Base-by-base conservation (phyloP, 2,329 filamentous ascomycete genomes). In the Mycosphaerella arachidis region DNA sequence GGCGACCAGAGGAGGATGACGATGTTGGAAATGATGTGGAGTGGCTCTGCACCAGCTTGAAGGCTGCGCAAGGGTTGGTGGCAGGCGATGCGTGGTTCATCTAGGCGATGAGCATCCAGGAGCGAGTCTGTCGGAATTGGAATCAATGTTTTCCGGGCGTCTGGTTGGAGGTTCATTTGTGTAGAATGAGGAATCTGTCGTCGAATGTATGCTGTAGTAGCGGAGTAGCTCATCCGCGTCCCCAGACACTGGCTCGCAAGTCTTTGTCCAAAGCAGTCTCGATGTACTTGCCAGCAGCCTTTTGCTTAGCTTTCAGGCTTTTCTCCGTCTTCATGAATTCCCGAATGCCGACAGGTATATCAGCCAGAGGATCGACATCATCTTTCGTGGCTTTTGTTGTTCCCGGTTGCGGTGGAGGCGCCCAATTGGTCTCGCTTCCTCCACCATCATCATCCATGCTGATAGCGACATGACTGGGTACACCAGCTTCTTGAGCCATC, bases 281-380 rank as follows among this genome's bases (percentile, higher is more conserved):
- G 4, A 60, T 40, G 27, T 61, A 43, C 43, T 63, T 61, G 16
- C 64, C 64, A 20, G 58, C 45, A 37, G 61, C 57, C 27, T 50
- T 61, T 35, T 92, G 90, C 74, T 85, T 88, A 74, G 90, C 82
- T 75, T 91, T 93, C 62, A 99, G 75, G 74, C 81, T 88, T 82
- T 97, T 97, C 79, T 99, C 94, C 61, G 88, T 92, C 79, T 89
- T 91, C 93, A 99, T 97, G 71, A 99, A 99, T 74, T 96, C 93
- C 63, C 91, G 82, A 66, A 99, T 97, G 0, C 93, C 94, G 9
- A 97, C 90, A 0, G 94, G 93, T 55, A 99, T 86, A 66, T 85
- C 85, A 53, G 85, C 84, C 70, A 96, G 95, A 37, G 96, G 72
- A 53, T 90, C 86, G 57, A 2, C 64, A 13, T 52, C 60, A 33